A percentile compares a stretch with the other conserved stretches of the same genome.
These are phyloP conservation scores for Botryotinia narcissicola DNA, from an alignment of 2,329 filamentous ascomycete species.

Conservation along the genomic window DNA sequence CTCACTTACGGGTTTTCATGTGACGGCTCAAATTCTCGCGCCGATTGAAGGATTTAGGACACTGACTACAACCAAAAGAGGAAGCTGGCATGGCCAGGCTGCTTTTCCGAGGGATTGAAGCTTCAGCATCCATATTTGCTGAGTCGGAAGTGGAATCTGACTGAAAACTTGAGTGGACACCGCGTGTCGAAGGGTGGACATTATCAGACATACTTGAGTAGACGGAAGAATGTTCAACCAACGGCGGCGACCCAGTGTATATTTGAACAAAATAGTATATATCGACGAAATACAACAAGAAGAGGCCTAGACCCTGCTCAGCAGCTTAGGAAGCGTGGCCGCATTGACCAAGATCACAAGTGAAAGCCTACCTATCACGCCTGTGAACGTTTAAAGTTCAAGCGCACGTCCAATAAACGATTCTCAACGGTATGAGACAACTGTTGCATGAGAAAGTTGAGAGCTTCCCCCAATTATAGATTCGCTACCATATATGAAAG, in stretches of 20 bases:
- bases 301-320: neutral
- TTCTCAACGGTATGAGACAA: neutral
- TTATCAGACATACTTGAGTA: conserved; percentile 5
- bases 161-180: conserved; percentile 1
- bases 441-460: conserved; percentile 2
- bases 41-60: conserved; percentile 5
- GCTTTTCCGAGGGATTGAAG: neutral
- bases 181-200: conserved; percentile 4
- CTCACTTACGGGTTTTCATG: conserved; percentile 15
- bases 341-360: neutral
- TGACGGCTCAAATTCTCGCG: conserved; percentile 13
- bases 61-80: conserved; percentile 2
- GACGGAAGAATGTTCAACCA: neutral
- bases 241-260: conserved; percentile 8
- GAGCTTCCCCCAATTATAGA: neutral
- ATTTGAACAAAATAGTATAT: conserved; percentile 11
- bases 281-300: neutral
- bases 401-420: conserved; percentile 10
- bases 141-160: neutral
- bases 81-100: neutral
- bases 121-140: neutral
- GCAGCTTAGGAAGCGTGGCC: neutral
- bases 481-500: conserved; percentile 6
- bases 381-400: conserved; percentile 13
- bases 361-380: neutral